Base-by-base conservation (phyloP, 139 green algal species). In the Chlorella sp. region DNA sequence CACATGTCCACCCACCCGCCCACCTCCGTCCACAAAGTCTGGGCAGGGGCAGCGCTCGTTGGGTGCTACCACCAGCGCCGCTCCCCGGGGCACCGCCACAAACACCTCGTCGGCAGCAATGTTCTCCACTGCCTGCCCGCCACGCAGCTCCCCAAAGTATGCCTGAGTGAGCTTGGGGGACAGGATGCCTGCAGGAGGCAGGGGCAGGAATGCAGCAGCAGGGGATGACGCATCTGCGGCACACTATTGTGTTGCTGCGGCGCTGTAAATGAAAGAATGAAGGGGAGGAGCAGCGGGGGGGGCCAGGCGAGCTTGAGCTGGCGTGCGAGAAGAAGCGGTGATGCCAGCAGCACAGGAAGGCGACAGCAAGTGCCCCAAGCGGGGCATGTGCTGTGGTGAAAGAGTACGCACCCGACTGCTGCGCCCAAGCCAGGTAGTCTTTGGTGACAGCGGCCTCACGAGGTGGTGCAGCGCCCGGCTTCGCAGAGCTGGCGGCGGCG, bases 21-120 rank as follows among this genome's bases (percentile, higher is more conserved):
- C 81, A 88, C 84, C 84, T 53, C 66, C 34, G 26, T 88, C 84
- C 15, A 94, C 88, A 60, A 91, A 86, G 2, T 92, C 91, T 0
- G 92, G 92, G 84, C 90, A 95, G 32, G 91, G 90, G 89, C 92
- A 95, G 37, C 89, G 90, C 93, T 95, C 91, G 66, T 93, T 93
- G 34, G 96, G 96, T 0, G 94, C 91, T 1, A 98, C 90, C 12
- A 93, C 90, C 24, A 98, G 79, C 0, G 94, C 94, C 0, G 90
- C 89, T 3, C 34, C 85, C 2, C 94, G 88, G 0, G 96, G 96
- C 0, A 98, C 86, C 36, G 93, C 93, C 3, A 98, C 89, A n/a
- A 97, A 83, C n/a, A 92, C 82, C 48, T 96, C 92, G 18, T 94
- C 95, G 32, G 86, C 34, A 5, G 82, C 73, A 12, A 97, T 93